Conservation (phyloP, 805 yeast genomes). For the Wickerhamomyces rabaulensis region DNA sequence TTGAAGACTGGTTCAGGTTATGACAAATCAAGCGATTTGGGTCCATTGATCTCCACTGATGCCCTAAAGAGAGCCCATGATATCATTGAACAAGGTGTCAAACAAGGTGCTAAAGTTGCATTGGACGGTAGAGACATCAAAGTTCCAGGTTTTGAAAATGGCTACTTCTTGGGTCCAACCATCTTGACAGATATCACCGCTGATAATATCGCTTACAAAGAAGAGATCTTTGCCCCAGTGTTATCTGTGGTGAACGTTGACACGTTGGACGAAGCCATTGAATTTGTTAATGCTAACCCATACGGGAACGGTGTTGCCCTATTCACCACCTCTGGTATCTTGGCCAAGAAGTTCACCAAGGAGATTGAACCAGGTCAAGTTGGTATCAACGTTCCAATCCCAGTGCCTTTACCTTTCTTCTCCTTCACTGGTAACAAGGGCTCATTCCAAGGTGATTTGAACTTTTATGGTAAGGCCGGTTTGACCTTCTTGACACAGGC, state of each 20-base stretch:
- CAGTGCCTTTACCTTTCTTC: slow-evolving; percentile 79
- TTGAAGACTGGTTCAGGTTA: slow-evolving; percentile 64
- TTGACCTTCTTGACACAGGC: slow-evolving; percentile 66
- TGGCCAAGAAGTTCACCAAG: slow-evolving; percentile 66
- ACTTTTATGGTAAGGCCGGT: slow-evolving; percentile 77
- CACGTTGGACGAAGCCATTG: slow-evolving; percentile 68
- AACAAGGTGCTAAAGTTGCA: slow-evolving; percentile 52
- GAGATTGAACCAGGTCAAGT: slow-evolving; percentile 72
- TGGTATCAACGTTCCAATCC: slow-evolving; percentile 75
- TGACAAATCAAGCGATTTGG: slow-evolving; percentile 54
- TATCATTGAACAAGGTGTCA: slow-evolving; percentile 47
- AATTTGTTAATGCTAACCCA: slow-evolving; percentile 50
- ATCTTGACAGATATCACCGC: slow-evolving; percentile 55
- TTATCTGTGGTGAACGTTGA: slow-evolving; percentile 56
- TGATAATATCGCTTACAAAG: slow-evolving; percentile 62
- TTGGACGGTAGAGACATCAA: slow-evolving; percentile 58
- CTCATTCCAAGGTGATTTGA: slow-evolving; percentile 73
- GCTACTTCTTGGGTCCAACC: slow-evolving; percentile 73
- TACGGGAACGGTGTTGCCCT: slow-evolving; percentile 72
- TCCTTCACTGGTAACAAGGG: slow-evolving; percentile 75
- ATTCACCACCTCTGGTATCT: slow-evolving; percentile 64
- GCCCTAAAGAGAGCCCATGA: slow-evolving; percentile 46
- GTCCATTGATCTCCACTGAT: slow-evolving; percentile 63
- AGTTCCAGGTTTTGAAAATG: slow-evolving; percentile 46
- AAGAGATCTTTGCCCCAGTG: slow-evolving; percentile 76